Percentiles rank a stretch among this genome's conserved stretches.
phyloP scores from a whole-genome alignment of 305 asterid genomes.

The Fraxinus dipetala region DNA sequence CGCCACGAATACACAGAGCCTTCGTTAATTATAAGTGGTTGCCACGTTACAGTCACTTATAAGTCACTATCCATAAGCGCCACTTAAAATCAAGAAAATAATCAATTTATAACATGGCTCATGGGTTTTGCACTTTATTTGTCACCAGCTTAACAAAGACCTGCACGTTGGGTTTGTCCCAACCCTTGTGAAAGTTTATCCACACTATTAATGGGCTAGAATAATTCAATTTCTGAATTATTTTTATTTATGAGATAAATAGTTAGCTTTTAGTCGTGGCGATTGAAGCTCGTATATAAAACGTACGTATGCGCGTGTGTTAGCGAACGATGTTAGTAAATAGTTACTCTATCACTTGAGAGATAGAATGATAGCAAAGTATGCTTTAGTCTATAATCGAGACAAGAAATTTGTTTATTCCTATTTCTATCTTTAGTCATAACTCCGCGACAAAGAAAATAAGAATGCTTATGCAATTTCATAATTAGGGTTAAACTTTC shows the following conservation, averaged over 20 bases:
- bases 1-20: not conserved
- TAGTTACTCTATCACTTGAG: not conserved
- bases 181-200: slow-evolving; percentile 4
- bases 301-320: not conserved
- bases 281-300: not conserved
- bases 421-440: not conserved
- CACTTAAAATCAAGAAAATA: slow-evolving; percentile 15
- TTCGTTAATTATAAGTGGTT: slow-evolving; percentile 27
- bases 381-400: not conserved
- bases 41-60: slow-evolving; percentile 37
- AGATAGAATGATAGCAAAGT: not conserved
- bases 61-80: slow-evolving; percentile 19
- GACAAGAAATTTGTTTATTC: not conserved
- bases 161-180: slow-evolving; percentile 32
- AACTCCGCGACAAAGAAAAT: not conserved
- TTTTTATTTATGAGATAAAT: not conserved
- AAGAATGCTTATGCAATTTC: not conserved
- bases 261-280: not conserved
- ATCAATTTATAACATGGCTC: slow-evolving; percentile 33
- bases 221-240: not conserved
- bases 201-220: not conserved
- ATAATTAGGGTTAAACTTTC: not conserved
- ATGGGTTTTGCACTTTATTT: slow-evolving; percentile 9
- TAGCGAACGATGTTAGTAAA: not conserved
- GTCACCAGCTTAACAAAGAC: slow-evolving; percentile 22